phyloP scores from a whole-genome alignment of 129 eudicot genomes.

The Escallonia herrerae region DNA sequence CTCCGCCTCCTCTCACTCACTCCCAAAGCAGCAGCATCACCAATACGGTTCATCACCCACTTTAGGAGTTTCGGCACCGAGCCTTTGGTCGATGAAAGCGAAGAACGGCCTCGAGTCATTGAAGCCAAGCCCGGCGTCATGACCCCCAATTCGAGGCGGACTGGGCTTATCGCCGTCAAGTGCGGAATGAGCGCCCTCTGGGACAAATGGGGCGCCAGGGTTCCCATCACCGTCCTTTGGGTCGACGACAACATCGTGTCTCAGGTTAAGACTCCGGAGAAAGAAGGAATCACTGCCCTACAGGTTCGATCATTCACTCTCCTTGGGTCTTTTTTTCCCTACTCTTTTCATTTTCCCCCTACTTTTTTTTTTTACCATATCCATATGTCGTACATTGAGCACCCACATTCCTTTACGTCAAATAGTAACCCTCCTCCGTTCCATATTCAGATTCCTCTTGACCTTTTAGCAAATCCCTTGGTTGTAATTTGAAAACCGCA shows the following conservation, averaged over 20 bases:
- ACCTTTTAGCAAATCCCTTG: no score
- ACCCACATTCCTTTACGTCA: no score
- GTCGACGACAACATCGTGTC: conserved; percentile 85
- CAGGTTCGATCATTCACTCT: conserved; percentile 41
- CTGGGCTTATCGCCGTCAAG: conserved; percentile 85
- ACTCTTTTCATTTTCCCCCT: neutral
- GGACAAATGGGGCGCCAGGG: conserved; percentile 95
- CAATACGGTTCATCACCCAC: conserved; percentile 7
- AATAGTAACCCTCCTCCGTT: no score
- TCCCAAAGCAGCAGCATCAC: conserved; percentile 11
- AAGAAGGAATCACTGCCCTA: conserved; percentile 81
- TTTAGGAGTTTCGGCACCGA: conserved; percentile 41
- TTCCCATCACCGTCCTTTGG: conserved; percentile 88
- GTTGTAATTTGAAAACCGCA: no score
- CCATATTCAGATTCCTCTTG: no score
- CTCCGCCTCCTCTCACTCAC: conserved; percentile 26
- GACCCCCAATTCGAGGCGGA: conserved; percentile 60
- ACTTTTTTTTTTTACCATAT: no score
- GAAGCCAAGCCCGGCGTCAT: conserved; percentile 53
- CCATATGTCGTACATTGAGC: no score
- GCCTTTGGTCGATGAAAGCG: conserved; percentile 8
- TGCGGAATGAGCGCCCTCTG: conserved; percentile 96
- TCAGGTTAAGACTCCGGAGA: conserved; percentile 89
- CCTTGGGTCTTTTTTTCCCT: neutral
- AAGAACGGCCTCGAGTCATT: conserved; percentile 34